These are phyloP conservation scores for Metschnikowia chrysomelidarum DNA, from an alignment of 805 yeast genomes.

Conservation along the genomic window DNA sequence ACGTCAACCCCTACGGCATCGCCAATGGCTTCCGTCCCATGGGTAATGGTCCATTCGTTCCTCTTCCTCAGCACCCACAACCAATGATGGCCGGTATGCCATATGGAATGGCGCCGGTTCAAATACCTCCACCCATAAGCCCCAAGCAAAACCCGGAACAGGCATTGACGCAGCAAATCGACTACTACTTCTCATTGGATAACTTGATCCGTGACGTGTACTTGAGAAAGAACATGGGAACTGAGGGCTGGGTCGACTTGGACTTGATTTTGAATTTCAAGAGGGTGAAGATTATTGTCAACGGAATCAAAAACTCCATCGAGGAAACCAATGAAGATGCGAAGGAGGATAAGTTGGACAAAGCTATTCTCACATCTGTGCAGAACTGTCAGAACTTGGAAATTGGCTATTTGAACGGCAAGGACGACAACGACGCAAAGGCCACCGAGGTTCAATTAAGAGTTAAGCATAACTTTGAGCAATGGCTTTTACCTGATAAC, in stretches of 20 bases:
- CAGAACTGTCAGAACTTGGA: slow-evolving; percentile 53
- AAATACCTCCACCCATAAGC: slow-evolving; percentile 46
- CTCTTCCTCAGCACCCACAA: slow-evolving; percentile 27
- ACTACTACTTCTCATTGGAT: slow-evolving; percentile 86
- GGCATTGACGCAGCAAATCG: slow-evolving; percentile 61
- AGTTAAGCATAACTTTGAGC: slow-evolving; percentile 53
- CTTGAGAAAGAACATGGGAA: slow-evolving; percentile 72
- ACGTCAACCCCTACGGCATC: slow-evolving; percentile 9
- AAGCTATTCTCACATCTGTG: slow-evolving; percentile 51
- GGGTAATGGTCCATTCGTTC: slow-evolving; percentile 20
- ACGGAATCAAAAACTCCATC: slow-evolving; percentile 36
- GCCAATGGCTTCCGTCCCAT: slow-evolving; percentile 21
- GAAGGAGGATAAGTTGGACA: slow-evolving; percentile 23
- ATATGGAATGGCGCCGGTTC: slow-evolving; percentile 21
- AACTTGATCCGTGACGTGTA: slow-evolving; percentile 83
- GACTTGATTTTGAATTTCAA: slow-evolving; percentile 64
- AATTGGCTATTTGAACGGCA: slow-evolving; percentile 36
- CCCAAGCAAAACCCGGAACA: slow-evolving; percentile 45
- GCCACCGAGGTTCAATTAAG: slow-evolving; percentile 57
- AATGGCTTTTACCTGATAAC: slow-evolving; percentile 63
- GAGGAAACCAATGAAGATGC: slow-evolving; percentile 23
- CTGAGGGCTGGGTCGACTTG: slow-evolving; percentile 70
- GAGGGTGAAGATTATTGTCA: slow-evolving; percentile 61
- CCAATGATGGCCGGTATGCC: slow-evolving; percentile 21
- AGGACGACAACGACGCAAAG: slow-evolving; percentile 28